Base-by-base conservation (phyloP, 2,329 filamentous ascomycete species). In the Hypoxylon sp. region DNA sequence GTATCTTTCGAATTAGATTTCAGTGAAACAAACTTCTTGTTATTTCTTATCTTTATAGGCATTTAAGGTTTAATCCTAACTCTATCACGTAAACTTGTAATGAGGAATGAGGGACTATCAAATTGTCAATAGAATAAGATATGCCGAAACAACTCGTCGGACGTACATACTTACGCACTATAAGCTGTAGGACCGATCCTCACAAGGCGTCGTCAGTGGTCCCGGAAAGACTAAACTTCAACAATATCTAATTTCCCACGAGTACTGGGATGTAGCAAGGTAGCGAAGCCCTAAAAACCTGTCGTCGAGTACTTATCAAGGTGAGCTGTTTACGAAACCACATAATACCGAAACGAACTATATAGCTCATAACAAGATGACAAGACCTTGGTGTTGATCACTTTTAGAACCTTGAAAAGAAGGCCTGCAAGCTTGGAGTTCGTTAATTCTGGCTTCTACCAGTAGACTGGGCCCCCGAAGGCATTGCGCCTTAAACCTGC, bases 401-500 rank as follows among this genome's bases (percentile, higher is more conserved):
- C 44, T 53, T 39, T n/a, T 20, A 30, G 37, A 51, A 20, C 34
- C 41, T 20, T 20, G 39, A 37, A 46, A 46, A n/a, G 51, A 34
- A 34, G 19, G 39, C 34, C 15, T 37, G 24, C 19, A 48, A n/a
- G 19, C 52, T 56, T 56, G 30, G 52, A 41, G 41, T 39, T 30
- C 30, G 19, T 56, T 26, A 28, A 47, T 46, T 13, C 26, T 10
- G 41, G 19, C 26, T 10, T 34, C 34, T 39, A 39, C 34, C 34
- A 10, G 37, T 6, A 41, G 17, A 41, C 43, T 7, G 24, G 6
- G 28, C 43, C 52, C 52, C 28, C 48, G 52, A 48, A n/a, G 19
- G 37, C 15, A 26, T 22, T 6, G 51, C 28, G 28, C 17, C 52
- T 56, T n/a, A 24, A 32, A n/a, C 6, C 15, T 50, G 26, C 44